phyloP scores from a whole-genome alignment of 345 rosid genomes.

The Carallia pectinifolia region DNA sequence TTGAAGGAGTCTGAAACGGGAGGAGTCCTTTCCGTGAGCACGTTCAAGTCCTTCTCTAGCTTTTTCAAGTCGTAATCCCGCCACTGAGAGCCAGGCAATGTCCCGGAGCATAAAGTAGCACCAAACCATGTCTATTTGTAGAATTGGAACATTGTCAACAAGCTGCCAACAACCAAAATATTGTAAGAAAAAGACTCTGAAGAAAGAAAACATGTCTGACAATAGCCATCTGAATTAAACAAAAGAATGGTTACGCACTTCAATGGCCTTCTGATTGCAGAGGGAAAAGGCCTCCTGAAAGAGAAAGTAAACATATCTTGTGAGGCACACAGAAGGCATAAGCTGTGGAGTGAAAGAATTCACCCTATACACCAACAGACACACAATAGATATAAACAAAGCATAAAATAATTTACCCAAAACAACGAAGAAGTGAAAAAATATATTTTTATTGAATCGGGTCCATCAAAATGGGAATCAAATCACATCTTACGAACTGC shows the following conservation, averaged over 20 bases:
- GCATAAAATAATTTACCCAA: not conserved
- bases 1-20: conserved; percentile 84
- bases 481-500: not conserved
- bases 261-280: conserved; percentile 73
- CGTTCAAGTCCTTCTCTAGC: conserved; percentile 91
- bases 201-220: not conserved
- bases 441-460: too few species aligned
- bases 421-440: not conserved
- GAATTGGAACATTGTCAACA: conserved; percentile 81
- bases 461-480: not conserved
- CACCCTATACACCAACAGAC: not conserved
- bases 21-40: conserved; percentile 86
- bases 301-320: conserved; percentile 4
- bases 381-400: not conserved
- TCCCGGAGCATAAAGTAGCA: conserved; percentile 91
- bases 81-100: conserved; percentile 79
- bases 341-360: too few species aligned
- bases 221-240: conserved; percentile 5
- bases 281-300: conserved; percentile 85
- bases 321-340: too few species aligned
- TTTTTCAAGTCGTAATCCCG: conserved; percentile 72
- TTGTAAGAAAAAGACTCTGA: not conserved
- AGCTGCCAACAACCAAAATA: conserved; percentile 45
- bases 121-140: conserved; percentile 99
- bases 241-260: conserved; percentile 45